phyloP scores from a whole-genome alignment of 176 grass and related monocot genomes.

The Chrysopogon serrulatus region DNA sequence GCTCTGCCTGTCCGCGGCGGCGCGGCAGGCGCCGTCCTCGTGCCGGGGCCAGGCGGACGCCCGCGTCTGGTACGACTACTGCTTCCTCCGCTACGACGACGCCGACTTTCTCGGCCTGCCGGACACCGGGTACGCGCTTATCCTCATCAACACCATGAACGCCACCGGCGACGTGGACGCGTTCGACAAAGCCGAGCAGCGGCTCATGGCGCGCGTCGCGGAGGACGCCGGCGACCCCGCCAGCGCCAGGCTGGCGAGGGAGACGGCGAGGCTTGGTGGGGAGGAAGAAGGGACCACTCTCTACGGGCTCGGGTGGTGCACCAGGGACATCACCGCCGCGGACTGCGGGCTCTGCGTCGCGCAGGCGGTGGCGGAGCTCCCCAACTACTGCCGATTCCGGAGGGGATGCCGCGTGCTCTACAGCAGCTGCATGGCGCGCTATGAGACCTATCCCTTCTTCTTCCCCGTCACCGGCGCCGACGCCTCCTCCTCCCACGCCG shows the following conservation, averaged over 20 bases:
- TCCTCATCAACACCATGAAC: constrained; percentile 65
- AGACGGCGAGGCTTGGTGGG: background rate
- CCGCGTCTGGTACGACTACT: constrained; percentile 75
- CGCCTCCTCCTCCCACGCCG: background rate
- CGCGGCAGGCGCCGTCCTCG: background rate
- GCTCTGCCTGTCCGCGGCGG: constrained; percentile 30
- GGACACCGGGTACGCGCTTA: constrained; percentile 49
- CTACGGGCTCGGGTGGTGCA: constrained; percentile 79
- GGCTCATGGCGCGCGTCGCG: constrained; percentile 37
- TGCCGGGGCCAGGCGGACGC: constrained; percentile 47
- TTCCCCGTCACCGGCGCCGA: constrained; percentile 39
- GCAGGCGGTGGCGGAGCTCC: constrained; percentile 54
- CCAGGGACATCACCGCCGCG: constrained; percentile 37
- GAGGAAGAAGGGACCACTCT: constrained; percentile 6
- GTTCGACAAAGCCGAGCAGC: constrained; percentile 44
- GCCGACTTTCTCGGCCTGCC: constrained; percentile 46
- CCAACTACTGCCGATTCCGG: constrained; percentile 47
- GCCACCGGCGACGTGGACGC: constrained; percentile 37
- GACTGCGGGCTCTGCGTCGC: constrained; percentile 67
- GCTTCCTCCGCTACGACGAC: constrained; percentile 59
- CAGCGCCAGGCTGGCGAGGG: background rate
- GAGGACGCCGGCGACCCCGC: background rate
- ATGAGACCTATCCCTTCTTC: constrained; percentile 78
- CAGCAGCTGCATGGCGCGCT: constrained; percentile 73
- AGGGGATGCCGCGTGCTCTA: constrained; percentile 70